Base-by-base conservation (phyloP, 768 basidiomycete genomes). In the Saitozyma sp. region DNA sequence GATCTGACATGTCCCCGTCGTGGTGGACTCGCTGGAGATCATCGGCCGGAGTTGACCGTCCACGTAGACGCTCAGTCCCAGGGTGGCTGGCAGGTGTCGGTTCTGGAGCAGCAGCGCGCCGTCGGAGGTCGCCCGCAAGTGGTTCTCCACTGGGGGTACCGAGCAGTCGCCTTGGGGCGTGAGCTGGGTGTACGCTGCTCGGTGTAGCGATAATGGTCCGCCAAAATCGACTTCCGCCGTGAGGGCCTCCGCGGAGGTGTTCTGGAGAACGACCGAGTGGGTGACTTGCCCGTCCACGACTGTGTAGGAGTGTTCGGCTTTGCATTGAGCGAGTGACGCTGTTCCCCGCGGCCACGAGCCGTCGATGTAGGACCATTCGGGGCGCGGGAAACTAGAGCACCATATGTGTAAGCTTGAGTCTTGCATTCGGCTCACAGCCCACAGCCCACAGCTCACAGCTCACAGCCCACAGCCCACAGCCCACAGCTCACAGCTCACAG, bases 151-250 rank as follows among this genome's bases (percentile, higher is more conserved):
- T 11, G 45, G 11, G 11, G 45, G 45, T 3, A 46, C 13, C 45
- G 45, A 13, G 45, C 45, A 46, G n/a, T 46, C 45, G 45, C 45
- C 45, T 46, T 46, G 45, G n/a, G 45, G 45, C 45, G 45, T 46
- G 45, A 46, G 45, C 45, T 46, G 45, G 45, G 45, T 46, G n/a
- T 46, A 46, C 2, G 45, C 45, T 17, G 45, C 45, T 46, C 45
- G 45, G n/a, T 46, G 45, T 11, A 46, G 13, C 45, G 45, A 46
- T 11, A 46, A 13, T 13, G 11, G 11, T 46, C 45, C 45, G 45
- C 45, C 45, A 46, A 46, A 2, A 13, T 11, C 45, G n/a, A 46
- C 45, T 11, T 46, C 45, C 13, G n/a, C 13, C 45, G 11, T 17
- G 13, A 46, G 13, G 13, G 2, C 6, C n/a, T 6, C 45, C 13